A percentile compares a stretch with the other conserved stretches of the same genome.
Evolutionary conservation across 768 basidiomycete species (phyloP).

Genomic region (Agaricus subrufescens): DNA sequence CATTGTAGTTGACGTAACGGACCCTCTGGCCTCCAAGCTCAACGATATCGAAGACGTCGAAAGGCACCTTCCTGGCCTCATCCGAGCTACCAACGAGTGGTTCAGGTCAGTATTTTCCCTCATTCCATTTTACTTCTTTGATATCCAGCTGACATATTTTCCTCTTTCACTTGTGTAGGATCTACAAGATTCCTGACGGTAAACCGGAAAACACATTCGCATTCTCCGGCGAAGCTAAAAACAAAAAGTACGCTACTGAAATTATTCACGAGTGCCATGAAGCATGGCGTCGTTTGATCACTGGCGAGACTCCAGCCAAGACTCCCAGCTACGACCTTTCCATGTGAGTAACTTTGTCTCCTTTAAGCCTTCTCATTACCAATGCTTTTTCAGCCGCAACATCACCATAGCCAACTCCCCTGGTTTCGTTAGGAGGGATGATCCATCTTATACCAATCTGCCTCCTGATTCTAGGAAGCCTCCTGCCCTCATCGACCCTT

Average conservation of each 20-base stretch:
- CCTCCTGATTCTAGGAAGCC: slow-evolving; percentile 80
- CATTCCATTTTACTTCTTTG: background rate
- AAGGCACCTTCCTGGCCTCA: slow-evolving; percentile 92
- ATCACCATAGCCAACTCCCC: slow-evolving; percentile 71
- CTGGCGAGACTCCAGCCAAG: slow-evolving; percentile 73
- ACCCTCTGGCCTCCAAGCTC: slow-evolving; percentile 92
- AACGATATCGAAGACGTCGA: slow-evolving; percentile 99
- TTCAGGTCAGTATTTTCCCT: slow-evolving; percentile 59
- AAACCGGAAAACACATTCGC: slow-evolving; percentile 98
- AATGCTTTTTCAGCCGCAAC: slow-evolving; percentile 58
- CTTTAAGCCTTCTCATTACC: background rate
- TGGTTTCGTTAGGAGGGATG: slow-evolving; percentile 58
- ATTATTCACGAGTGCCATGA: slow-evolving; percentile 99
- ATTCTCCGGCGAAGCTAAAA: slow-evolving; percentile 99
- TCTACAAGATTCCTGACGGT: slow-evolving; percentile 95
- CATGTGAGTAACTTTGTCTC: slow-evolving; percentile 55
- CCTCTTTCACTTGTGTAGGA: slow-evolving; percentile 37
- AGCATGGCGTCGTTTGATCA: slow-evolving; percentile 92
- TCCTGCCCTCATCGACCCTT: slow-evolving; percentile 85
- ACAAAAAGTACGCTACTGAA: slow-evolving; percentile 99
- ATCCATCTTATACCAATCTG: slow-evolving; percentile 58
- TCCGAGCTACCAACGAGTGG: slow-evolving; percentile 98
- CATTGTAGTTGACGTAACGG: slow-evolving; percentile 93
- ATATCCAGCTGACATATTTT: background rate
- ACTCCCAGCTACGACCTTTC: slow-evolving; percentile 71